Base-by-base conservation (phyloP, 2,329 filamentous ascomycete genomes). In the Hirsutella thompsonii region DNA sequence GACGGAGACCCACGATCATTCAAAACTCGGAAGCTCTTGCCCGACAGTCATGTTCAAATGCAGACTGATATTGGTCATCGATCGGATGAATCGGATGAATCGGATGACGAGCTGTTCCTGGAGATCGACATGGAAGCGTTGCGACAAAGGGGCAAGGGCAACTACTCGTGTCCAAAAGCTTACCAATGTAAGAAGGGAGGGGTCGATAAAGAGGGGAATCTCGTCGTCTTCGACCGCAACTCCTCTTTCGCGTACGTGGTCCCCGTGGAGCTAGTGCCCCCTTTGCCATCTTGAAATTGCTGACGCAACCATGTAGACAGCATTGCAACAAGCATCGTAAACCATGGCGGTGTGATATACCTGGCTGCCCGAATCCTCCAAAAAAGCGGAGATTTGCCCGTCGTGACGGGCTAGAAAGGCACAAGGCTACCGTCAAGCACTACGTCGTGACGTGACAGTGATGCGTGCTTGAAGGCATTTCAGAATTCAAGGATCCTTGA, bases 261-360 rank as follows among this genome's bases (percentile, higher is more conserved):
- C 32, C n/a, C 3, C 2, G 32, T 8, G 14, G 32, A n/a, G 5
- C 32, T 6, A n/a, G n/a, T 16, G n/a, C 2, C 32, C 8, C n/a
- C 3, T n/a, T 6, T 16, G 32, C 18, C 16, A 14, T 16, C 30
- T 4, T 33, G n/a, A n/a, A 21, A 23, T 26, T 37, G 36, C 42
- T 40, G 37, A 40, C 35, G 6, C 11, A 29, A 9, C 26, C n/a
- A 14, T 39, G 43, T 46, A 66, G 62, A 39, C 62, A 65, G 49
- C 62, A 66, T 46, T 60, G 61, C 43, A 63, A 66, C 49, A 66
- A 66, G 37, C 62, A 66, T 44, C 54, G 58, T 20, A 65, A 64
- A 44, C 62, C 62, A 14, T 65, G 60, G 58, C 57, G 57, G 19
- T 66, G 62, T 48, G 54, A 58, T 33, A 41, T 60, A 19, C 54